Evolutionary conservation across 2,329 filamentous ascomycete species (phyloP).

Genomic region (Seiridium cupressi): DNA sequence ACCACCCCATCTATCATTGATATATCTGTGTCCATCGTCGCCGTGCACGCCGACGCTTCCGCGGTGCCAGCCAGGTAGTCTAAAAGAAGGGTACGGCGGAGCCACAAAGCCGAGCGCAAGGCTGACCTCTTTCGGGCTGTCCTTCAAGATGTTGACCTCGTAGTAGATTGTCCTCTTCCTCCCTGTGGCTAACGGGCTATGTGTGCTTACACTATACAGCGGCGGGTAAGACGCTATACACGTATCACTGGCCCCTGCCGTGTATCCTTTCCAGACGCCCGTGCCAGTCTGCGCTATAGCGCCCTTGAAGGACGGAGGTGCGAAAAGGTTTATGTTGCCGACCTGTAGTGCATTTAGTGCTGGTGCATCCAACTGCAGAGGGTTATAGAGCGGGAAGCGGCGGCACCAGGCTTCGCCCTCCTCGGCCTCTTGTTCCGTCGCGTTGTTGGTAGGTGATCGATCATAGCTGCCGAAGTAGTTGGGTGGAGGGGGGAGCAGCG

Average conservation of each 20-base stretch:
- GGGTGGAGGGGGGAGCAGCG: constrained; percentile 71
- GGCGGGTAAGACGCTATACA: constrained; percentile 68
- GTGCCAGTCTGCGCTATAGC: constrained; percentile 41
- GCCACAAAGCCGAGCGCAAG: constrained; percentile 70
- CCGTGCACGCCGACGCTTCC: constrained; percentile 74
- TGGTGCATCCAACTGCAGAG: constrained; percentile 46
- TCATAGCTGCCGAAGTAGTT: constrained; percentile 63
- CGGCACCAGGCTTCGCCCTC: constrained; percentile 66
- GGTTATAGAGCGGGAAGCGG: constrained; percentile 55
- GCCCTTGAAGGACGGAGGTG: constrained; percentile 47
- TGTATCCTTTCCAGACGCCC: constrained; percentile 51
- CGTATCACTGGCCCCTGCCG: constrained; percentile 52
- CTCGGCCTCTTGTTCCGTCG: constrained; percentile 60
- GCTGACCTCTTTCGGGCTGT: constrained; percentile 41
- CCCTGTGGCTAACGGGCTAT: constrained; percentile 50
- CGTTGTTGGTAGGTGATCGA: constrained; percentile 67
- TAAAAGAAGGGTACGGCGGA: constrained; percentile 73
- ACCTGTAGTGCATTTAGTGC: constrained; percentile 45
- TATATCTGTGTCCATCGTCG: constrained; percentile 74
- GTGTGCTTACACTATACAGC: constrained; percentile 60
- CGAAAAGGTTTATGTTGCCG: constrained; percentile 54
- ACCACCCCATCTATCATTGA: constrained; percentile 74
- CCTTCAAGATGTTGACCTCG: constrained; percentile 58
- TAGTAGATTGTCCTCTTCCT: constrained; percentile 63
- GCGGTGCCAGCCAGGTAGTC: constrained; percentile 79